These are phyloP conservation scores for Stachybotrys elegans DNA, from an alignment of 2,329 filamentous ascomycete species.

Conservation along the genomic window DNA sequence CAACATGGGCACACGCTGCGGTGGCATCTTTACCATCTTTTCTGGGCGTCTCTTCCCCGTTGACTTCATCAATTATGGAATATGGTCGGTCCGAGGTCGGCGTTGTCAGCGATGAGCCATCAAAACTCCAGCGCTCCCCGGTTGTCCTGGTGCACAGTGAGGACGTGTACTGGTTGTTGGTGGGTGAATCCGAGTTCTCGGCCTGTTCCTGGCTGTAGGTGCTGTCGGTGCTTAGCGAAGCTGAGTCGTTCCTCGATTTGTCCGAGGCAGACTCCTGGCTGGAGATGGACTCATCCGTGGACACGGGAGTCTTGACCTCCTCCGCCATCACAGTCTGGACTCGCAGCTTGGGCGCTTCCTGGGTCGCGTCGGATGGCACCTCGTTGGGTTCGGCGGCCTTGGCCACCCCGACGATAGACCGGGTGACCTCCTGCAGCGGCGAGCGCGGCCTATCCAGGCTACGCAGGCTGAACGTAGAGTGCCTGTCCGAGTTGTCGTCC, in stretches of 20 bases:
- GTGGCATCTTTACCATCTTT: constrained; percentile 18
- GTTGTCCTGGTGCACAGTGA: constrained; percentile 32
- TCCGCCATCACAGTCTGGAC: constrained; percentile 8
- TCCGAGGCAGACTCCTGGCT: not conserved
- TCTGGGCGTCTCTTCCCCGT: constrained; percentile 25
- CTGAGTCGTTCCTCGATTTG: constrained; percentile 8
- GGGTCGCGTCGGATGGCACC: no score
- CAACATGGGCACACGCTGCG: constrained; percentile 15
- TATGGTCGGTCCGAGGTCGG: constrained; percentile 31
- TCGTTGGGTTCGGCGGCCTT: no score
- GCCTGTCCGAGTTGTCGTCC: constrained; percentile 15
- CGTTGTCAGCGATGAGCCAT: constrained; percentile 31
- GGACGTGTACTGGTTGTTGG: constrained; percentile 28
- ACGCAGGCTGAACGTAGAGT: constrained; percentile 9
- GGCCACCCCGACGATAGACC: no score
- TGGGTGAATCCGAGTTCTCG: constrained; percentile 22
- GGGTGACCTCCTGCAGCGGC: no score
- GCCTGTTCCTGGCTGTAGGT: constrained; percentile 15
- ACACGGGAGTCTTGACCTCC: constrained; percentile 9
- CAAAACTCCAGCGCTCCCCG: constrained; percentile 31
- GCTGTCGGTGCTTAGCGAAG: constrained; percentile 3
- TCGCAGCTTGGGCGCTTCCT: not conserved
- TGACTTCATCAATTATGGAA: constrained; percentile 24
- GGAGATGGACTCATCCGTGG: not conserved
- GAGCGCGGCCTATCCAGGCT: not conserved